A percentile compares a stretch with the other conserved stretches of the same genome.
Evolutionary conservation across 768 basidiomycete genomes (phyloP).

Genomic region (Lactifluus piperatus): DNA sequence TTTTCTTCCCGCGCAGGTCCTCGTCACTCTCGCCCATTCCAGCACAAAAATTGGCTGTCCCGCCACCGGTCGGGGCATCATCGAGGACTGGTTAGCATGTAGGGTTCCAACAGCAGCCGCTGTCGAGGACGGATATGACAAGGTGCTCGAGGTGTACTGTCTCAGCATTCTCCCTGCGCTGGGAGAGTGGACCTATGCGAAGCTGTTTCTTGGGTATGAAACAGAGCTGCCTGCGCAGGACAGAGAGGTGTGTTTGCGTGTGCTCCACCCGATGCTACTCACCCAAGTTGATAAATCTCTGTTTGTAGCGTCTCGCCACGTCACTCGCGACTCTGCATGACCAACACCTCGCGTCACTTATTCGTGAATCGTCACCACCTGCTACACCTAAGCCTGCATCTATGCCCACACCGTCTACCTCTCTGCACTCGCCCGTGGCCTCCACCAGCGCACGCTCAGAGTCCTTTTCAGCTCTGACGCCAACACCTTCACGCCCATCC

Average conservation of each 20-base stretch:
- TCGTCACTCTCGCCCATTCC: slow-evolving; percentile 61
- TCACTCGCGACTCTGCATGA: slow-evolving; percentile 10
- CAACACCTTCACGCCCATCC: slow-evolving; percentile 17
- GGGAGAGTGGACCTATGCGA: slow-evolving; percentile 73
- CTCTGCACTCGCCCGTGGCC: background rate
- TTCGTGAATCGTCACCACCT: background rate
- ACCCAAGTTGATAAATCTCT: slow-evolving; percentile 1
- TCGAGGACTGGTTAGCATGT: slow-evolving; percentile 72
- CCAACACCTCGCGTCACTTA: slow-evolving; percentile 8
- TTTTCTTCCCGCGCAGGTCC: slow-evolving; percentile 59
- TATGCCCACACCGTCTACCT: background rate
- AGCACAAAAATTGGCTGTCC: slow-evolving; percentile 59
- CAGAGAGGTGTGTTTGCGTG: slow-evolving; percentile 41
- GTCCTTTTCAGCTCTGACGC: slow-evolving; percentile 7
- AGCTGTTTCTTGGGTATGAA: slow-evolving; percentile 69
- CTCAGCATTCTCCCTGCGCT: slow-evolving; percentile 63
- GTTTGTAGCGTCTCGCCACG: slow-evolving; percentile 2
- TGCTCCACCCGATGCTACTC: background rate
- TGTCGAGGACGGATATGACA: slow-evolving; percentile 48
- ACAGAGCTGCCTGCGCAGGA: slow-evolving; percentile 43
- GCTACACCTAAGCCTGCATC: background rate
- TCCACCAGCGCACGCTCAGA: background rate
- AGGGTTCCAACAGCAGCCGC: slow-evolving; percentile 32
- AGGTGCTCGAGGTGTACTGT: slow-evolving; percentile 69
- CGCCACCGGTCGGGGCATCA: slow-evolving; percentile 51